A percentile compares a stretch with the other conserved stretches of the same genome.
Conservation (phyloP, 78 protist species). For the Diacronema lutheri region DNA sequence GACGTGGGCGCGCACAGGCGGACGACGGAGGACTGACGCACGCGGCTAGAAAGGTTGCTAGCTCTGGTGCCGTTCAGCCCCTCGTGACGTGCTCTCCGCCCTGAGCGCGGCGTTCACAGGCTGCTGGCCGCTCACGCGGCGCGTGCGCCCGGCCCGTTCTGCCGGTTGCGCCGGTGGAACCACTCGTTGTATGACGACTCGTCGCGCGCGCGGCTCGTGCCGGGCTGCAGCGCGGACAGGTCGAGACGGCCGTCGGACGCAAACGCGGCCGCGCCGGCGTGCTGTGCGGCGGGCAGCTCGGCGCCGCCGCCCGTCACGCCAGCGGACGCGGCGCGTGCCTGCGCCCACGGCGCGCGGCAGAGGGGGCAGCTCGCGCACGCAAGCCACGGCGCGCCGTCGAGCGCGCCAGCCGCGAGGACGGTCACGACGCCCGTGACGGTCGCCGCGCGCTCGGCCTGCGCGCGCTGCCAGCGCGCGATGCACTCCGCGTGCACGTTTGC, state of each 20-base stretch:
- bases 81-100: no score
- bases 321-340: background rate
- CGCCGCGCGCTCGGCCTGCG: no score
- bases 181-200: background rate
- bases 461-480: background rate
- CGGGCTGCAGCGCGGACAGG: background rate
- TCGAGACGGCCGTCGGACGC: background rate
- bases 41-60: no score
- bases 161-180: background rate
- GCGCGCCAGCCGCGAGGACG: no score
- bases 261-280: no score
- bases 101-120: no score
- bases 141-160: no score
- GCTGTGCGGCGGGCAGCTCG: background rate
- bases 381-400: background rate
- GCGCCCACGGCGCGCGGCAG: background rate
- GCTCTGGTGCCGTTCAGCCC: no score
- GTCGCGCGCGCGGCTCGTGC: background rate
- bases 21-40: no score
- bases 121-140: no score
- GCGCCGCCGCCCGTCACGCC: background rate
- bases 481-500: background rate
- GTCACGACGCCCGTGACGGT: background rate
- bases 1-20: no score
- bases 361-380: background rate